Evolutionary conservation across 306 rosid genomes (phyloP).

Genomic region (Cucurbita argyrosperma): DNA sequence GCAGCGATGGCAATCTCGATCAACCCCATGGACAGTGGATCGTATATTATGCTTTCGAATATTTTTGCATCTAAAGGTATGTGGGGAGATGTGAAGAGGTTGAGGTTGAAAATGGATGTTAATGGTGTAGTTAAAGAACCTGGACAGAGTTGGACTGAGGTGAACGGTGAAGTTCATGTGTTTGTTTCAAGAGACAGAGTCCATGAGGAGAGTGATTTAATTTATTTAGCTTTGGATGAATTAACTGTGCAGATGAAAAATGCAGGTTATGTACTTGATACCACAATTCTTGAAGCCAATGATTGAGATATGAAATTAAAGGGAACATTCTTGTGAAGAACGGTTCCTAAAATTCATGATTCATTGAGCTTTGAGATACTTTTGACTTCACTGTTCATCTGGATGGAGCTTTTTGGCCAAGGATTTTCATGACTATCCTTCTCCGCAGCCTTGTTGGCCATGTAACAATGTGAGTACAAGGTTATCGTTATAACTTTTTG

Average conservation of each 20-base stretch:
- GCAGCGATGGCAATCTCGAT: constrained; percentile 71
- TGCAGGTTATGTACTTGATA: constrained; percentile 28
- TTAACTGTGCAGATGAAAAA: constrained; percentile 42
- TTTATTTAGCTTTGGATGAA: constrained; percentile 31
- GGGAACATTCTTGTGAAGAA: background rate
- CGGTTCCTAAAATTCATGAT: background rate
- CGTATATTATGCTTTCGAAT: constrained; percentile 67
- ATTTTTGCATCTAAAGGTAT: constrained; percentile 77
- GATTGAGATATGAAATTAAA: constrained; percentile 2
- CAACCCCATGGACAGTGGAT: constrained; percentile 68
- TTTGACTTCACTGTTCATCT: background rate
- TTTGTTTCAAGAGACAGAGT: constrained; percentile 27
- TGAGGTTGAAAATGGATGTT: constrained; percentile 56
- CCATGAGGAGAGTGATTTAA: constrained; percentile 20
- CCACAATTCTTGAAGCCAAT: constrained; percentile 1
- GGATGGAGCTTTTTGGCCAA: background rate
- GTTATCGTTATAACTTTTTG: no score
- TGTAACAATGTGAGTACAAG: no score
- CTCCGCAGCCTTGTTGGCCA: no score
- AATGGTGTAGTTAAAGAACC: constrained; percentile 62
- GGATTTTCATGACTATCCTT: no score
- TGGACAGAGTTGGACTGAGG: constrained; percentile 27
- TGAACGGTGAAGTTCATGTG: constrained; percentile 10
- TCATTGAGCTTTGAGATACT: background rate
- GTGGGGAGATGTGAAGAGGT: constrained; percentile 61